Base-by-base conservation (phyloP, 2,329 filamentous ascomycete genomes). In the Chaetomium globosum region DNA sequence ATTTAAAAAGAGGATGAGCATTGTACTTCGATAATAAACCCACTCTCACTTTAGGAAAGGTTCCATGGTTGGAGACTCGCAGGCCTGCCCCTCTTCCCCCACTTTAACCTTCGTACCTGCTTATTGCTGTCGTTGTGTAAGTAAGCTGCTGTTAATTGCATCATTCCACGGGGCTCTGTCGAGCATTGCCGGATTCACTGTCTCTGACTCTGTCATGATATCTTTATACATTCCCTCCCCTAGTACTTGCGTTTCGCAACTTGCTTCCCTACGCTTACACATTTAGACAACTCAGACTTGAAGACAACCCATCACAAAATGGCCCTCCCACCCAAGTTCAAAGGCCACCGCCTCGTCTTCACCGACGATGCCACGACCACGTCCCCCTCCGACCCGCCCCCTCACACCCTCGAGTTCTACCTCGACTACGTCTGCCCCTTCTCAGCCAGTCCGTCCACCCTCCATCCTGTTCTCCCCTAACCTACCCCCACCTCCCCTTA, bases 341-440 rank as follows among this genome's bases (percentile, higher is more conserved):
- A 87, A 19, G 90, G 86, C 68, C 89, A 91, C 73, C 89, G 86
- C 76, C 83, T 92, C 58, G 74, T 77, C 70, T 83, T 86, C 75
- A 77, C 76, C 60, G 64, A 77, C 60, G 64, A 77, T 13, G 71
- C 77, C 19, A 69, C 73, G 53, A 69, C 78, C 39, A 64, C 75
- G 33, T 65, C 77, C 2, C 13, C 66, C 77, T 12, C 73, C 77
- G 8, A 73, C 77, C 8, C 80, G 48, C 78, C 83, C 6, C 76
- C 81, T 19, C 86, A 89, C 79, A 88, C 85, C 0, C 75, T 89
- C 58, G 87, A 89, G 75, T 68, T 89, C 59, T 89, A 91, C 78
- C 87, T 97, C 71, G 93, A 97, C 82, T 97, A 96, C 81, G 90
- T 92, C 74, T 97, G 93, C 77, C 93, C 92, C 49, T 87, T 81